Percentiles rank a stretch among this genome's conserved stretches.
phyloP scores from a whole-genome alignment of 164 flowering plant genomes.

The Vitis cinerea region DNA sequence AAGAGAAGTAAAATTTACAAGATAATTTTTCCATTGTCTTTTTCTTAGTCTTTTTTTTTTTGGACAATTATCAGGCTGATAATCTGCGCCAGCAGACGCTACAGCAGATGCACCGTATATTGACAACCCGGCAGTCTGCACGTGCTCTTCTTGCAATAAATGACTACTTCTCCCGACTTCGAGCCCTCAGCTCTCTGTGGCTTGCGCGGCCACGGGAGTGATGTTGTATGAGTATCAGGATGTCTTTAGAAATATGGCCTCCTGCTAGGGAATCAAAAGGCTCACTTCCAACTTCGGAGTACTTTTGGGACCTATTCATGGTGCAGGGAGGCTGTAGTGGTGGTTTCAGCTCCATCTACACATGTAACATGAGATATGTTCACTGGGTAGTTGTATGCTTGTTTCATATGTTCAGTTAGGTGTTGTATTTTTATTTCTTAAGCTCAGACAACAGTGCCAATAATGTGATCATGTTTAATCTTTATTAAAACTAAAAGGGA shows the following conservation, averaged over 20 bases:
- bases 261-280: not conserved
- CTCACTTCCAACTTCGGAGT: not conserved
- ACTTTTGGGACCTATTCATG: not conserved
- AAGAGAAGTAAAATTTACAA: too few species aligned
- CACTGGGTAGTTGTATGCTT: not conserved
- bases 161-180: constrained; percentile 75
- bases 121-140: constrained; percentile 83
- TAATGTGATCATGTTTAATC: constrained; percentile 17
- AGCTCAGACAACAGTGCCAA: constrained; percentile 10
- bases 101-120: constrained; percentile 71
- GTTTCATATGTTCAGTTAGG: not conserved
- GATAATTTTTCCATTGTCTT: not conserved
- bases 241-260: too few species aligned
- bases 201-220: constrained; percentile 76
- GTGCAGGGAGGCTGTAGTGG: constrained; percentile 4
- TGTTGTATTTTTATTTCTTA: constrained; percentile 8
- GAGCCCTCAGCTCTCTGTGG: constrained; percentile 89
- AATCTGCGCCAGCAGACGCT: constrained; percentile 76
- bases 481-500: constrained; percentile 7
- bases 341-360: not conserved
- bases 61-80: constrained; percentile 55
- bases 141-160: constrained; percentile 72
- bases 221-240: not conserved
- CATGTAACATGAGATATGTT: constrained; percentile 15
- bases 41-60: not conserved